phyloP scores from a whole-genome alignment of 1,284 basidiomycete species.

The Cystobasidium slooffiae region DNA sequence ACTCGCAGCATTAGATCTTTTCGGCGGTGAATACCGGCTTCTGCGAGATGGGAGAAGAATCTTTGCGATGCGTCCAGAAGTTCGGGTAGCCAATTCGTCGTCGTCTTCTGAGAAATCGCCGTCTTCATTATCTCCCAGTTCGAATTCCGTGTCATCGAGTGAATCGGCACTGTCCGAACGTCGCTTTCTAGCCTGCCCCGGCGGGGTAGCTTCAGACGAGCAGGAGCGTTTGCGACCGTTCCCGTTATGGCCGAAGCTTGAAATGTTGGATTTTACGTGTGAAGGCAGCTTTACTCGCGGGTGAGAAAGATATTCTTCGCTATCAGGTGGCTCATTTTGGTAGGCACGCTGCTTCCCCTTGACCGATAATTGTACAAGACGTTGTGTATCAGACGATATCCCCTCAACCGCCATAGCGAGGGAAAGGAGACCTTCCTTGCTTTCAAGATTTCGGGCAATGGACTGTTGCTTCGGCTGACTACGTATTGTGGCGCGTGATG shows the following conservation, averaged over 20 bases:
- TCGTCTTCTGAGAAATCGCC: slow-evolving; percentile 13
- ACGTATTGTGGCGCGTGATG: neutral
- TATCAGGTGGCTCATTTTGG: neutral
- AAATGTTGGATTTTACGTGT: too few relatives aligned
- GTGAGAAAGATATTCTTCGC: neutral
- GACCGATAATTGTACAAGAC: too few relatives aligned
- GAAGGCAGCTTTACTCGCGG: slow-evolving; percentile 3
- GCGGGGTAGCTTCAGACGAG: too few relatives aligned
- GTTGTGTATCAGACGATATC: too few relatives aligned
- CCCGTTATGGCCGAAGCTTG: too few relatives aligned
- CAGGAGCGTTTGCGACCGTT: too few relatives aligned
- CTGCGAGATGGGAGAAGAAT: neutral
- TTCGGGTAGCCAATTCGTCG: slow-evolving; percentile 10
- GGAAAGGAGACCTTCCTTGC: too few relatives aligned
- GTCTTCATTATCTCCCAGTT: slow-evolving; percentile 16
- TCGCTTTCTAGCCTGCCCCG: too few relatives aligned
- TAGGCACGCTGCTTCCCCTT: slow-evolving; percentile 10
- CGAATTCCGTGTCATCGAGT: slow-evolving; percentile 47
- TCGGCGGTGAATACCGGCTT: neutral
- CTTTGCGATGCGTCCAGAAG: neutral
- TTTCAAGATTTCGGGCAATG: too few relatives aligned
- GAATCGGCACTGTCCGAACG: too few relatives aligned
- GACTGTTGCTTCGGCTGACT: neutral
- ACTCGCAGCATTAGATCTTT: too few relatives aligned
- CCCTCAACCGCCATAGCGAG: too few relatives aligned